phyloP scores from a whole-genome alignment of 2,329 filamentous ascomycete species.

The Teratosphaeria gauchensis region DNA sequence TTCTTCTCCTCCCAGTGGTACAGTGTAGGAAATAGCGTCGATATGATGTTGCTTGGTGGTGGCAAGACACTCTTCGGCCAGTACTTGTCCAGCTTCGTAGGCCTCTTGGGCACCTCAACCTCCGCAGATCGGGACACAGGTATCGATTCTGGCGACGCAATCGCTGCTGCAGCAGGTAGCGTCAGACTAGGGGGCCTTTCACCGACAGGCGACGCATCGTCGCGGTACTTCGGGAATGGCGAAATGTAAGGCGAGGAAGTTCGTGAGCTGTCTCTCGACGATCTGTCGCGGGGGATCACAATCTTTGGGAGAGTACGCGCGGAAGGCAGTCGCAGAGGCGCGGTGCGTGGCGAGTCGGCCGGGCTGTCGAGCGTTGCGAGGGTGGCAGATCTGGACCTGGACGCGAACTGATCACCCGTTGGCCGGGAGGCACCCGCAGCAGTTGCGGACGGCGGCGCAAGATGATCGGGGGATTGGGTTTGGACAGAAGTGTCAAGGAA shows the following conservation, averaged over 20 bases:
- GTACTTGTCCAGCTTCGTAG: slow-evolving; percentile 47
- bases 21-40: slow-evolving; percentile 79
- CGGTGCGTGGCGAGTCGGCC: slow-evolving; percentile 11
- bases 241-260: slow-evolving; percentile 37
- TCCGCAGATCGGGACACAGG: slow-evolving; percentile 23
- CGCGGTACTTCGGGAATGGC: slow-evolving; percentile 61
- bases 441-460: neutral
- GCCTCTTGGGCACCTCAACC: slow-evolving; percentile 8
- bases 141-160: slow-evolving; percentile 39
- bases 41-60: slow-evolving; percentile 58
- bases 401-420: neutral
- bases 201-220: slow-evolving; percentile 38
- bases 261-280: slow-evolving; percentile 24
- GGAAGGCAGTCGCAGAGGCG: slow-evolving; percentile 13
- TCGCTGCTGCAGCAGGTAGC: slow-evolving; percentile 41
- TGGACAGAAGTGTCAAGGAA: neutral
- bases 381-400: neutral
- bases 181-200: slow-evolving; percentile 47
- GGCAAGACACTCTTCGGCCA: slow-evolving; percentile 74
- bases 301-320: slow-evolving; percentile 31
- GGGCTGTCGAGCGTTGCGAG: slow-evolving; percentile 1
- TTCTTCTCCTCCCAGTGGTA: slow-evolving; percentile 71
- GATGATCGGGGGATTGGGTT: slow-evolving; percentile 1
- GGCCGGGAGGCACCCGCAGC: neutral
- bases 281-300: slow-evolving; percentile 26